These are phyloP conservation scores for Bruguiera sexangula DNA, from an alignment of 345 rosid genomes.

Conservation along the genomic window DNA sequence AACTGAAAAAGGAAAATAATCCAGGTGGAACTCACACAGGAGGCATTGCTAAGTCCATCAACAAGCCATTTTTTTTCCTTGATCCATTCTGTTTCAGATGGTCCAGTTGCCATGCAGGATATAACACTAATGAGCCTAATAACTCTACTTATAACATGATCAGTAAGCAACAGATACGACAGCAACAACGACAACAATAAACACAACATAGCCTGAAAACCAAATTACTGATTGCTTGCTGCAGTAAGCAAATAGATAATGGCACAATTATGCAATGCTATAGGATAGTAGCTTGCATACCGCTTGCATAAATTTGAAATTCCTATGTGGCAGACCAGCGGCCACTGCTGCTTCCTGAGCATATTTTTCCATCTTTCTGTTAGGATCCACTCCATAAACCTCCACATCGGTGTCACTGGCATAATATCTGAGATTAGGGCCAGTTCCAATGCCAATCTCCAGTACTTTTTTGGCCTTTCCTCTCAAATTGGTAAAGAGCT, in stretches of 20 bases:
- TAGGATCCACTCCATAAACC: conserved; percentile 77
- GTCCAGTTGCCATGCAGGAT: no score
- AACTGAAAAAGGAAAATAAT: no score
- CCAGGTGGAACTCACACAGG: no score
- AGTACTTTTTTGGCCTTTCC: conserved; percentile 59
- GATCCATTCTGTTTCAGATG: no score
- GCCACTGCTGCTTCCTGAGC: conserved; percentile 54
- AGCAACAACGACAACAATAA: no score
- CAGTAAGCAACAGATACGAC: no score
- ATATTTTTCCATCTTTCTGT: conserved; percentile 66
- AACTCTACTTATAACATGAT: no score
- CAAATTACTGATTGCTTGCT: background rate
- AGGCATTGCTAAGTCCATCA: no score
- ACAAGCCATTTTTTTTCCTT: no score
- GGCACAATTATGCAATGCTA: background rate
- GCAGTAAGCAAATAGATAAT: background rate
- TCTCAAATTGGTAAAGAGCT: conserved; percentile 51
- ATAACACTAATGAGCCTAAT: no score
- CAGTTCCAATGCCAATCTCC: conserved; percentile 89
- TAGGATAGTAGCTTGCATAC: conserved; percentile 32
- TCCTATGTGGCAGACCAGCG: conserved; percentile 52
- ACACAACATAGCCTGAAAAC: no score
- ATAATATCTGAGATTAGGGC: conserved; percentile 77
- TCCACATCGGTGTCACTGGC: conserved; percentile 38
- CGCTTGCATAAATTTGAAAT: conserved; percentile 63